Evolutionary conservation across 2,329 filamentous ascomycete genomes (phyloP).

Genomic region (Xylariomycetidae sp.): DNA sequence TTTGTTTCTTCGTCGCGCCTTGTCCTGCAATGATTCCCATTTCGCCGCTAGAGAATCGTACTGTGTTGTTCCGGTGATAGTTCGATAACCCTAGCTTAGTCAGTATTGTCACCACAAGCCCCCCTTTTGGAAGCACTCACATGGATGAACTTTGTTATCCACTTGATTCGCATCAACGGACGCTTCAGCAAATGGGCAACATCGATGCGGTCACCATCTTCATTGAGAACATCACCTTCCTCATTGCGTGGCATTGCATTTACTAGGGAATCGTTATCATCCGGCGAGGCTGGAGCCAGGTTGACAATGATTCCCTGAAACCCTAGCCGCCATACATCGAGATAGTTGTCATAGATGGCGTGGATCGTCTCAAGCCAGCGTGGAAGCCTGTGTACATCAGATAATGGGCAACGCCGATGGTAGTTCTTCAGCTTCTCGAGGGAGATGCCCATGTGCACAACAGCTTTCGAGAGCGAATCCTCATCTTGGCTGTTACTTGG

Average conservation of each 20-base stretch:
- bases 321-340: conserved; percentile 83
- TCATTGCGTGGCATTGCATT: conserved; percentile 55
- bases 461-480: conserved; percentile 69
- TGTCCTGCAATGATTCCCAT: conserved; percentile 69
- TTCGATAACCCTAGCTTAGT: conserved; percentile 48
- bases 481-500: conserved; percentile 45
- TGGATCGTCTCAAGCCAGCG: conserved; percentile 76
- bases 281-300: conserved; percentile 62
- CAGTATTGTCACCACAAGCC: conserved; percentile 19
- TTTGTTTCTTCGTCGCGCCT: conserved; percentile 66
- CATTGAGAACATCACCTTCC: conserved; percentile 61
- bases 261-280: conserved; percentile 56
- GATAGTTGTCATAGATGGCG: conserved; percentile 76
- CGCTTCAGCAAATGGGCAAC: conserved; percentile 89
- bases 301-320: conserved; percentile 95
- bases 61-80: conserved; percentile 45
- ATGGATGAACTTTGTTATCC: conserved; percentile 77
- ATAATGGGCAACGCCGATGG: conserved; percentile 73
- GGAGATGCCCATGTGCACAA: conserved; percentile 88
- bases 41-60: conserved; percentile 52
- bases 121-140: conserved; percentile 32
- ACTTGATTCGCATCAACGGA: conserved; percentile 81
- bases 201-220: conserved; percentile 82
- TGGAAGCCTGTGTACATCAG: conserved; percentile 65
- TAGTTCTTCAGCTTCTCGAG: conserved; percentile 76